Conservation (phyloP, 2,329 filamentous ascomycete genomes). For the Ilyonectria mors-panacis region DNA sequence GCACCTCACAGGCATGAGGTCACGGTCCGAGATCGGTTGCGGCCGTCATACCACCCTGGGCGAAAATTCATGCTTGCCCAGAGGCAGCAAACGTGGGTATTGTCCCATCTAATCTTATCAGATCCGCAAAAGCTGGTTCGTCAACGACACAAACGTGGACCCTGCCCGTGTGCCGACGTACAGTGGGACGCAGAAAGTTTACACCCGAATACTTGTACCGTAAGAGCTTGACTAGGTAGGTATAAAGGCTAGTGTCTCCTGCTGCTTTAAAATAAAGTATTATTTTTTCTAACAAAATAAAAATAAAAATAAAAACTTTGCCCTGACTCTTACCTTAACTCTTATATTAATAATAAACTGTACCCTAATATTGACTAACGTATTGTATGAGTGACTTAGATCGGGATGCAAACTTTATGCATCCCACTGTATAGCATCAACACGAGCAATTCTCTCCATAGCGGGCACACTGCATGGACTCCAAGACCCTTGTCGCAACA, state of each 20-base stretch:
- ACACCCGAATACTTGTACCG: too few relatives aligned
- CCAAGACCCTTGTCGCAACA: constrained; percentile 16
- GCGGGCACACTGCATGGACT: not conserved
- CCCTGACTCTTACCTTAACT: too few relatives aligned
- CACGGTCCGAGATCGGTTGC: constrained; percentile 25
- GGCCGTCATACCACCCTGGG: constrained; percentile 26
- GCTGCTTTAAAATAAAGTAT: too few relatives aligned
- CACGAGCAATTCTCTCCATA: not conserved
- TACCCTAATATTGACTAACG: too few relatives aligned
- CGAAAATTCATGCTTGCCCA: not conserved
- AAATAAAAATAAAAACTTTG: too few relatives aligned
- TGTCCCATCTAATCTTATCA: constrained; percentile 47
- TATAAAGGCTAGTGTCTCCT: too few relatives aligned
- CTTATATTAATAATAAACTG: too few relatives aligned
- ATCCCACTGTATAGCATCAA: not conserved
- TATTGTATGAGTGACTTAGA: too few relatives aligned
- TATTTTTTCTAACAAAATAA: too few relatives aligned
- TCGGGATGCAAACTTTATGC: too few relatives aligned
- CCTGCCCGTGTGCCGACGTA: constrained; percentile 19
- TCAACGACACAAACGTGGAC: constrained; percentile 4
- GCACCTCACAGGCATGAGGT: constrained; percentile 18
- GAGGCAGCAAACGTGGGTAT: constrained; percentile 4
- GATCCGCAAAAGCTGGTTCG: constrained; percentile 32
- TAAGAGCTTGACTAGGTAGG: too few relatives aligned
- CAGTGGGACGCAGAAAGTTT: too few relatives aligned